Conservation (phyloP, 2,329 filamentous ascomycete genomes). For the Cyphellophora attinorum region DNA sequence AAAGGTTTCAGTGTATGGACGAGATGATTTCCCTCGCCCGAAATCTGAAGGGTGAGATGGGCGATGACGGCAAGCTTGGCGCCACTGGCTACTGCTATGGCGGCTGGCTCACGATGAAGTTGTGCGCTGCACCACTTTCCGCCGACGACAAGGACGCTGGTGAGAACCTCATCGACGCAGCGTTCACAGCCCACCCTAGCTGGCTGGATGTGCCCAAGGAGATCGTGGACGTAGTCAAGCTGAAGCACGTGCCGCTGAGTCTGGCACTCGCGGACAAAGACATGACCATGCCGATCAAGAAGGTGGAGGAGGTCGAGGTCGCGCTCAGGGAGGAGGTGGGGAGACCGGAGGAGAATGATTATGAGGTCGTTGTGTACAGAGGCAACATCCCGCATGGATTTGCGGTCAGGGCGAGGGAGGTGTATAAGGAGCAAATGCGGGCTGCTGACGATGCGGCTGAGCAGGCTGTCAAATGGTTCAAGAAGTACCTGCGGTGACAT, state of each 20-base stretch:
- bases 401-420: no score
- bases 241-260: constrained; percentile 12
- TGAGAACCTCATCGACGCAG: constrained; percentile 35
- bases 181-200: constrained; percentile 43
- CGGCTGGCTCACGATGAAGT: constrained; percentile 35
- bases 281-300: constrained; percentile 36
- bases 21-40: constrained; percentile 26
- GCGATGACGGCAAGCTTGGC: constrained; percentile 28
- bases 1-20: no score
- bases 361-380: no score
- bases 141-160: constrained; percentile 14
- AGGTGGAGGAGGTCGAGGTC: constrained; percentile 21
- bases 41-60: constrained; percentile 20
- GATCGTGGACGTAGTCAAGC: constrained; percentile 13
- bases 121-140: constrained; percentile 33
- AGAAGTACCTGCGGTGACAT: no score
- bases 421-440: no score
- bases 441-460: no score
- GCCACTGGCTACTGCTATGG: constrained; percentile 41
- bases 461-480: no score
- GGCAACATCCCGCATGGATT: no score
- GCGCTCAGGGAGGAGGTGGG: constrained; percentile 7
- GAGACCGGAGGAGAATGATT: no score
- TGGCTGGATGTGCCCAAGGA: constrained; percentile 36
- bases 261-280: constrained; percentile 26